Percentiles rank a stretch among this genome's conserved stretches.
These are phyloP conservation scores for Fusarium sororula DNA, from an alignment of 2,329 filamentous ascomycete species.

Conservation along the genomic window DNA sequence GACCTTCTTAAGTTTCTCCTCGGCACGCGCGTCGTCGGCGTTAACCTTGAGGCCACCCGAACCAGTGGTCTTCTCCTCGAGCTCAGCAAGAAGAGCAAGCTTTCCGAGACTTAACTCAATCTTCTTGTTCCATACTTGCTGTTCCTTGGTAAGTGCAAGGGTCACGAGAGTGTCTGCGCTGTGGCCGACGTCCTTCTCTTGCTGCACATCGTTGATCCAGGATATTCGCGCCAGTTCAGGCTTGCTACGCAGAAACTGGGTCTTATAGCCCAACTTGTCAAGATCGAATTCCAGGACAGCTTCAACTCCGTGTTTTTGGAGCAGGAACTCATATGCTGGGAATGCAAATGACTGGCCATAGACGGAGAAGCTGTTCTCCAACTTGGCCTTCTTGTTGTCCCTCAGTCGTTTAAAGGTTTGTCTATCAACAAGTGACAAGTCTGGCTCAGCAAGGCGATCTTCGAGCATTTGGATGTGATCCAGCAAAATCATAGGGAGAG, in stretches of 20 bases:
- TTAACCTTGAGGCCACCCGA: conserved; percentile 51
- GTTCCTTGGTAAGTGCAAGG: conserved; percentile 76
- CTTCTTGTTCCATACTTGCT: conserved; percentile 90
- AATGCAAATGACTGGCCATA: conserved; percentile 75
- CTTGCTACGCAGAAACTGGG: conserved; percentile 78
- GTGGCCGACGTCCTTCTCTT: conserved; percentile 76
- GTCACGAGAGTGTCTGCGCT: conserved; percentile 77
- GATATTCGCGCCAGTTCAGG: conserved; percentile 79
- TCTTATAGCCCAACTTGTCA: conserved; percentile 76
- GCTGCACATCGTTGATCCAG: conserved; percentile 93
- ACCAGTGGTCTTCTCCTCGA: conserved; percentile 45
- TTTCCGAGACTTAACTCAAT: conserved; percentile 92
- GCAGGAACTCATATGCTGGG: conserved; percentile 82
- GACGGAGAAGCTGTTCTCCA: conserved; percentile 66
- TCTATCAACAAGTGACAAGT: conserved; percentile 42
- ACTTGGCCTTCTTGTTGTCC: conserved; percentile 54
- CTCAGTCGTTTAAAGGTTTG: conserved; percentile 48
- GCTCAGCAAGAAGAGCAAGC: conserved; percentile 76
- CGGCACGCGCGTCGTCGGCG: conserved; percentile 48
- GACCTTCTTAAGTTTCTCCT: conserved; percentile 61
- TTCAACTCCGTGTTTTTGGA: conserved; percentile 72
- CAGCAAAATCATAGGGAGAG: conserved; percentile 65
- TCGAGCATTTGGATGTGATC: conserved; percentile 59
- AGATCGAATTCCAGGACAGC: conserved; percentile 76
- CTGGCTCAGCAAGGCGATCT: conserved; percentile 39